Base-by-base conservation (phyloP, 805 yeast species). In the Kuraishia hungarica region DNA sequence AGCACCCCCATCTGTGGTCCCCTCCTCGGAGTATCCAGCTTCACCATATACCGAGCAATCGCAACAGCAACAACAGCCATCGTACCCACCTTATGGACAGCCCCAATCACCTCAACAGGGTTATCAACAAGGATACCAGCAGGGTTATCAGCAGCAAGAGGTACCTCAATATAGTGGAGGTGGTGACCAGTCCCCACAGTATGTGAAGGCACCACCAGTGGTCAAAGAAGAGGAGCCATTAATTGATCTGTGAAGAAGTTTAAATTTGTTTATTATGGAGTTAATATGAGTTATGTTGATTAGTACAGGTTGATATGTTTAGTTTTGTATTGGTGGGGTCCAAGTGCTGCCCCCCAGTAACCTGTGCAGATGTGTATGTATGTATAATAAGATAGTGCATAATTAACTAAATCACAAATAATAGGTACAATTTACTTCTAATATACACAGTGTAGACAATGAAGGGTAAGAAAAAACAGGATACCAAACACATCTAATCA, bases 21-120 rank as follows among this genome's bases (percentile, higher is more conserved):
- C 22, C 21, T 19, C 49, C 22, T 20, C 24, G 8, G 49, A 22
- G 3, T 20, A n/a, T 7, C 11, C 48, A 6, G 48, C 49, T 10
- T 6, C 21, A 22, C 20, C 21, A 10, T 22, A 47, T 22, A 4
- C 3, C 3, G 49, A 20, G 21, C 49, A 47, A 22, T 3, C 5
- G 43, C 43, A 35, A 17, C 43, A 47, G 49, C 8, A 35, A 17
- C 43, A 35, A 17, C 43, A 15, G 26, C 39, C 53, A 54, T 28
- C 50, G 39, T 51, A 28, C 24, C 51, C 23, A 39, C 51, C 35
- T 46, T 48, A 26, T 21, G 50, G 28, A 23, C 28, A 48, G 8
- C 55, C 43, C 43, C 52, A 24, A 23, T 26, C 55, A 50, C 21
- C 59, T 51, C 57, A 70, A 52, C 71, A 65, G 48, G 65, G 66